Evolutionary conservation across 805 yeast genomes (phyloP), one percentile per base, ranked within the genome.

Genomic region (Candida boleticola): DNA sequence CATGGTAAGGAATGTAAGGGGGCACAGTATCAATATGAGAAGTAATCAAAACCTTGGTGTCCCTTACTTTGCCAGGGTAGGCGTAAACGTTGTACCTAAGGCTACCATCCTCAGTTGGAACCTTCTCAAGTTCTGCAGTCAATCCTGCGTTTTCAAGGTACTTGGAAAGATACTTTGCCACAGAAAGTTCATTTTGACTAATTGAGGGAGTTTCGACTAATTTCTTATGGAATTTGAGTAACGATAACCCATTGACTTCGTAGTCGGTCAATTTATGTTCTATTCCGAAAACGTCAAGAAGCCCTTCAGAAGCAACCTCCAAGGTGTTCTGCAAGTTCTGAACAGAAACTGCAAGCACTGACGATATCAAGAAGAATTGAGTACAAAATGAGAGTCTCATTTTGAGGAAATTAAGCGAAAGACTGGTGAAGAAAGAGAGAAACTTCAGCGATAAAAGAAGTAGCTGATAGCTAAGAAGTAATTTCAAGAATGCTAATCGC

Each of bases 11-110:
- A 39, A 82, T 57, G 51, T 52, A 82, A 0, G 88, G 87, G 10
- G 89, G 89, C 9, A 83, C 89, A 0, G 89, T 83, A 52, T 83
- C 89, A 29, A 82, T 75, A 52, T 83, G 89, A 10, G 85, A 76
- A 1, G 86, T 79, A 18, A 83, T 51, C 30, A 81, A 52, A 3
- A 80, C 74, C 39, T 58, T 66, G 11, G 82, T 72, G 48, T 76
- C 55, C 44, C 79, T 66, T 16, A 54, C 53, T 1, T 50, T 43
- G 1, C 82, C 80, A 5, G 59, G 46, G 52, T 80, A 82, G 3
- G 85, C 86, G 51, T 76, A 83, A 29, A 83, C 64, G 52, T 82
- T 79, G 50, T 59, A 54, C 37, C 84, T 68, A 6, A 44, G 57
- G 11, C 51, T 58, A 4, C 41, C 37, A 14, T 30, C 23, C 20